These are phyloP conservation scores for Vaccinium myrtillus DNA, from an alignment of 148 eudicot genomes.

Conservation along the genomic window DNA sequence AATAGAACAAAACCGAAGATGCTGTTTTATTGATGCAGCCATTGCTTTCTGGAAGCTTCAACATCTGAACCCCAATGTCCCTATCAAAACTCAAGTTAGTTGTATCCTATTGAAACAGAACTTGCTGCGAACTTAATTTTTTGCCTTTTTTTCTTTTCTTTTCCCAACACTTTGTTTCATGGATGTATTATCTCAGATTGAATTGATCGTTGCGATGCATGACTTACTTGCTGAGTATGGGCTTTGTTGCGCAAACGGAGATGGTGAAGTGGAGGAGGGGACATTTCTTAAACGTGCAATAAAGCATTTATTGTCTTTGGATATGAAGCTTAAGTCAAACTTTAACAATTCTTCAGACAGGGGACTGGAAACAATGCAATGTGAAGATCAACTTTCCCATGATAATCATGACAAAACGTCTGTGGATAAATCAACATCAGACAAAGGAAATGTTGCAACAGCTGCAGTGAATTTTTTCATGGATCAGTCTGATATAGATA, in stretches of 20 bases:
- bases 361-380: slow-evolving; percentile 36
- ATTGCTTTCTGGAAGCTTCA: slow-evolving; percentile 90
- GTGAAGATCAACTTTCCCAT: slow-evolving; percentile 34
- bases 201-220: slow-evolving; percentile 76
- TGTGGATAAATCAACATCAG: slow-evolving; percentile 21
- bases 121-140: background rate
- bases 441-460: slow-evolving; percentile 23
- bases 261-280: slow-evolving; percentile 87
- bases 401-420: slow-evolving; percentile 33
- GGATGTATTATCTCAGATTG: slow-evolving; percentile 49
- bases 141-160: slow-evolving; percentile 10
- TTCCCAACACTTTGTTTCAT: slow-evolving; percentile 15
- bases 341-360: slow-evolving; percentile 36
- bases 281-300: slow-evolving; percentile 94
- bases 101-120: slow-evolving; percentile 14
- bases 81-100: slow-evolving; percentile 80
- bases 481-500: slow-evolving; percentile 18
- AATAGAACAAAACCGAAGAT: slow-evolving; percentile 53
- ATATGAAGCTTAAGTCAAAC: slow-evolving; percentile 81
- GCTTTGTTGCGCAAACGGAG: slow-evolving; percentile 74
- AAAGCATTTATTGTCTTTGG: slow-evolving; percentile 79
- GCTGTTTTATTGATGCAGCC: slow-evolving; percentile 75
- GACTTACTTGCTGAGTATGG: slow-evolving; percentile 97
- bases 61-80: slow-evolving; percentile 59
- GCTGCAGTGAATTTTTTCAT: slow-evolving; percentile 25